Percentiles rank a stretch among this genome's conserved stretches.
Conservation (phyloP, 192 early-diverging fungal species). For the Spizellomyces sp. region DNA sequence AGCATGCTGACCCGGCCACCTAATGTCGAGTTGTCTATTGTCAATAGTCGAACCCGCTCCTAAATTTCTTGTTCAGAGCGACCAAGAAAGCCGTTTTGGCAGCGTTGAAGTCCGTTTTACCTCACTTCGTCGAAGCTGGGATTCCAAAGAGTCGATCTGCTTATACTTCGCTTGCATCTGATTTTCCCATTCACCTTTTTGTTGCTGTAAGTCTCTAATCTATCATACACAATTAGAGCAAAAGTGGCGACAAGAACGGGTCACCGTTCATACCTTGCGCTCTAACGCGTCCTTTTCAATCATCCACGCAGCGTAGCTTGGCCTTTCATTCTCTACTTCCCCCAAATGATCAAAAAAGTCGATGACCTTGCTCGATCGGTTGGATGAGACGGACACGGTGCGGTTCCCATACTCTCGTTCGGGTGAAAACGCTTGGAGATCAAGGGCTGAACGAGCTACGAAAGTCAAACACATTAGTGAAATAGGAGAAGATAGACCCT, state of each 20-base stretch:
- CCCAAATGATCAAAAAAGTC: no score
- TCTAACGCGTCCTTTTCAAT: not conserved
- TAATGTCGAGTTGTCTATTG: not conserved
- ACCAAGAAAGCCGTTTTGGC: not conserved
- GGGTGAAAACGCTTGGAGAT: no score
- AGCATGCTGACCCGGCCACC: not conserved
- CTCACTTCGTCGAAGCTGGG: slow-evolving; percentile 2
- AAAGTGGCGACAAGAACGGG: not conserved
- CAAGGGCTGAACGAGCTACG: no score
- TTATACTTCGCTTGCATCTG: not conserved
- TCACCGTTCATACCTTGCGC: slow-evolving; percentile 1
- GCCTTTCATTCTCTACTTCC: no score
- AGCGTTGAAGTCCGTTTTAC: not conserved
- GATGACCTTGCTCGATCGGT: no score
- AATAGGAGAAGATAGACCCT: no score
- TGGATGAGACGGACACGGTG: no score
- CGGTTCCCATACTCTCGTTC: no score
- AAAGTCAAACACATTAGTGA: no score
- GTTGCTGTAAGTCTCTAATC: not conserved
- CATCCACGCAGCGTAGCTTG: no score
- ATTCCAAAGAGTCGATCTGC: not conserved
- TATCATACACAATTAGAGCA: not conserved
- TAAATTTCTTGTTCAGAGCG: not conserved
- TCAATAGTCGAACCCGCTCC: not conserved
- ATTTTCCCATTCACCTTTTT: not conserved